Evolutionary conservation across 2,329 filamentous ascomycete genomes (phyloP), one percentile per base, ranked within the genome.

Genomic region (Cyphellophora attinorum): DNA sequence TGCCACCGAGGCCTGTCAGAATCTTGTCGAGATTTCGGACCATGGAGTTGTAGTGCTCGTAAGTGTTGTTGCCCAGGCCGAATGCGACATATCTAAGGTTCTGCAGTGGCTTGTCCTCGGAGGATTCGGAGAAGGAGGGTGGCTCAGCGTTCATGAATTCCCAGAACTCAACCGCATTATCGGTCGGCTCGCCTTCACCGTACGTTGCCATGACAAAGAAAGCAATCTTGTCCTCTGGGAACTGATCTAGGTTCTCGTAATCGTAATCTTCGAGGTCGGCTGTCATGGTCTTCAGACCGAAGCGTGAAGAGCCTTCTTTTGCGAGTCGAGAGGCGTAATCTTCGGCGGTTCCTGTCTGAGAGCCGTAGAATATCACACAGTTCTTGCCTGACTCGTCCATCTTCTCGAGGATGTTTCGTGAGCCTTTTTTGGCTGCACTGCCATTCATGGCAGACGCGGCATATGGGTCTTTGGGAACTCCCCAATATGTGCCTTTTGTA

Each of bases 41-140:
- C 85, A 98, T 94, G 34, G 82, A 82, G 67, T 98, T 98, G 72
- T 95, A 98, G 69, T 98, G 91, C 58, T 98, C 91, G 58, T 98
- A 98, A 17, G 91, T 96, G 69, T 96, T 98, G 71, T 98, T 98
- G 48, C 91, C 91, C 25, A 98, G 77, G 53, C 91, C 91, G 53
- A 98, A 98, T 38, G 86, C 75, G 53, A 98, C 86, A 56, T 88
- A 98, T 59, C 88, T 89, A 55, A 98, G 74, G 52, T 85, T 88
- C 33, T 65, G 70, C 35, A 98, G 75, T 32, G 89, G 74, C 42
- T 80, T 73, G 29, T 74, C 72, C 11, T 59, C 58, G 29, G 60
- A 54, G 35, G 59, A 65, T 50, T 78, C 74, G 53, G 86, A 76
- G 63, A 96, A 96, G 48, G 74, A 65, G 38, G 81, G 69, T 37